phyloP scores from a whole-genome alignment of 2,329 filamentous ascomycete genomes.

The Mariannaea elegans region DNA sequence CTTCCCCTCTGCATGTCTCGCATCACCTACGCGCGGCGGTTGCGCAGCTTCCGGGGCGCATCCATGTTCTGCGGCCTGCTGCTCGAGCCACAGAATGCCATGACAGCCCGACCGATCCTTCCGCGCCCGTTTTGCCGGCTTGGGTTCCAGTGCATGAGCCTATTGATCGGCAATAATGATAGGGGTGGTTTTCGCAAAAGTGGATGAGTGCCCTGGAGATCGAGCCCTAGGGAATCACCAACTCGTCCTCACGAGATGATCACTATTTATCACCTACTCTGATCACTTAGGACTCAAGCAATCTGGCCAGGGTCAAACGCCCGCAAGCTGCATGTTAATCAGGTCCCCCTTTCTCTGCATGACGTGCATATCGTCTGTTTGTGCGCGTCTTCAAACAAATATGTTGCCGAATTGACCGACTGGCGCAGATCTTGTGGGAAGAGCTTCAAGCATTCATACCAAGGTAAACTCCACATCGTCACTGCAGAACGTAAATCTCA shows the following conservation, averaged over 20 bases:
- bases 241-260: not conserved
- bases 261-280: not conserved
- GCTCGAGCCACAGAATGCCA: conserved; percentile 1
- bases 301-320: not conserved
- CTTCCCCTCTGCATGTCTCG: conserved; percentile 33
- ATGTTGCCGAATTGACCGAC: conserved; percentile 1
- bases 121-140: not conserved
- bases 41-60: conserved; percentile 17
- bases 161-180: not conserved
- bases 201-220: not conserved
- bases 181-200: not conserved
- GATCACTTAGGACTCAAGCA: not conserved
- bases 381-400: not conserved
- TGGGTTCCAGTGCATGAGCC: not conserved
- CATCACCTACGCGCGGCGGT: conserved; percentile 28
- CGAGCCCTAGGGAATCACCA: not conserved
- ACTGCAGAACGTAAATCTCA: conserved; percentile 14
- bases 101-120: not conserved
- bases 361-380: not conserved
- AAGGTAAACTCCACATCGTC: conserved; percentile 24
- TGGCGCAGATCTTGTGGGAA: conserved; percentile 11
- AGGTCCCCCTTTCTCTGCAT: not conserved
- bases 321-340: not conserved
- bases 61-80: conserved; percentile 24
- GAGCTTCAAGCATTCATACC: not conserved